A percentile compares a stretch with the other conserved stretches of the same genome.
Evolutionary conservation across 371 early-diverging fungal species (phyloP).

Genomic region (Lichtheimia corymbifera): DNA sequence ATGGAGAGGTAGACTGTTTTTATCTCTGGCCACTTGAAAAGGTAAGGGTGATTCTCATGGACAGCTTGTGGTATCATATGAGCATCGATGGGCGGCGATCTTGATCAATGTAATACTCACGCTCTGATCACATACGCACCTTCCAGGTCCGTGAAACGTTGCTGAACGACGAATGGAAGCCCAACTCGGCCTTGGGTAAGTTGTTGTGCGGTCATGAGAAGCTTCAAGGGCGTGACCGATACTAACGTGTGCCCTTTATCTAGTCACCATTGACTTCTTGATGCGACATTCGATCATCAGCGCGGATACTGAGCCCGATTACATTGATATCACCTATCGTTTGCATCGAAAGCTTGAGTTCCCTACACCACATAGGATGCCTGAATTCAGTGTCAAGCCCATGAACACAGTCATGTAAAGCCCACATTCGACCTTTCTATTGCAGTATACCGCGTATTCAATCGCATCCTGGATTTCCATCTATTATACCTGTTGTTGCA

Average conservation of each 20-base stretch:
- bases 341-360: slow-evolving; percentile 69
- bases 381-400: too few relatives aligned
- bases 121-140: too few relatives aligned
- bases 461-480: too few relatives aligned
- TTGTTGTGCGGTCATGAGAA: neutral
- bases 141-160: slow-evolving; percentile 40
- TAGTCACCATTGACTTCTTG: slow-evolving; percentile 82
- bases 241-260: neutral
- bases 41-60: slow-evolving; percentile 27
- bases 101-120: too few relatives aligned
- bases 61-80: slow-evolving; percentile 1
- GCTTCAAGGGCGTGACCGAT: neutral
- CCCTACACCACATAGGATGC: slow-evolving; percentile 55
- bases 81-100: slow-evolving; percentile 27
- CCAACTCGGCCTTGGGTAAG: slow-evolving; percentile 70
- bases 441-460: too few relatives aligned
- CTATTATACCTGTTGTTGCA: too few relatives aligned
- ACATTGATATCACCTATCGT: slow-evolving; percentile 64
- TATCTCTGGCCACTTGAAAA: slow-evolving; percentile 73
- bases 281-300: slow-evolving; percentile 75
- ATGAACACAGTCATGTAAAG: too few relatives aligned
- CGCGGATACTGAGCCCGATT: slow-evolving; percentile 82
- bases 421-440: too few relatives aligned
- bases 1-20: slow-evolving; percentile 91
- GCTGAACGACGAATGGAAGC: slow-evolving; percentile 76